Evolutionary conservation across 768 basidiomycete species (phyloP).

Genomic region (Gautieria morchelliformis): DNA sequence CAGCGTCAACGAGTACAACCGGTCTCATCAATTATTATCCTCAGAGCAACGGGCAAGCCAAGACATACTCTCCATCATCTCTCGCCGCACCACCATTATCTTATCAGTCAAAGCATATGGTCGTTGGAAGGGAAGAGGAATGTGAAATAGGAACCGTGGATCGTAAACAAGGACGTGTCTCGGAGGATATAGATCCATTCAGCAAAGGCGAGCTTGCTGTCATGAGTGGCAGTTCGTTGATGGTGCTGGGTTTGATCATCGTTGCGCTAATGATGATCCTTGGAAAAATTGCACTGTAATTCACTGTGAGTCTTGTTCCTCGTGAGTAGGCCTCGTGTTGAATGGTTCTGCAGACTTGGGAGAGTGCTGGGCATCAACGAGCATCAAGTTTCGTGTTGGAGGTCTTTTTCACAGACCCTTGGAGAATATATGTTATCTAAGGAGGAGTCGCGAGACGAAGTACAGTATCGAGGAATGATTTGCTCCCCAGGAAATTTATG

Average conservation of each 20-base stretch:
- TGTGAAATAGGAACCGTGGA: background rate
- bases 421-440: too few species aligned
- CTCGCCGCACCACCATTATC: background rate
- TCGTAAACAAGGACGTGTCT: background rate
- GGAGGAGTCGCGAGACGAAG: too few species aligned
- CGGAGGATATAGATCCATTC: constrained; percentile 3
- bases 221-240: background rate
- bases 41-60: too few species aligned
- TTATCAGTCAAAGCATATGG: background rate
- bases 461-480: too few species aligned
- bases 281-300: background rate
- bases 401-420: too few species aligned
- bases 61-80: too few species aligned
- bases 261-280: background rate
- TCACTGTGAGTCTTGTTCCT: background rate
- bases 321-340: too few species aligned
- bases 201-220: background rate
- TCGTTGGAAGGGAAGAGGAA: background rate
- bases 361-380: too few species aligned
- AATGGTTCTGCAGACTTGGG: too few species aligned
- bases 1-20: background rate
- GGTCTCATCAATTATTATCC: background rate
- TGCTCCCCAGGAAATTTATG: too few species aligned
- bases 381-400: too few species aligned
- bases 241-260: background rate